Conservation (phyloP, 257 asterid species). For the Solanum megistacrolobum region DNA sequence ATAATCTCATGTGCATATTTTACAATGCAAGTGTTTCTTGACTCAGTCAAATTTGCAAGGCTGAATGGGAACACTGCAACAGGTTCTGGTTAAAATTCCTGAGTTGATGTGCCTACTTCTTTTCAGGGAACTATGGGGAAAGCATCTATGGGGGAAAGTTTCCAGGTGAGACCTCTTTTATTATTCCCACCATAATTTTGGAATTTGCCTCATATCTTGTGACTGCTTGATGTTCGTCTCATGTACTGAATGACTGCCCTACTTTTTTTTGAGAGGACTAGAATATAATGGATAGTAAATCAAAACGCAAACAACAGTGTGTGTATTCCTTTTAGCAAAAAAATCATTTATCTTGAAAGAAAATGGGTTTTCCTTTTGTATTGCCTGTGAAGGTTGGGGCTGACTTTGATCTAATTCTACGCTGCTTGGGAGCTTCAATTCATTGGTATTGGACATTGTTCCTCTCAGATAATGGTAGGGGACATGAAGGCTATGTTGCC, state of each 20-base stretch:
- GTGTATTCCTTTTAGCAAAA: constrained; percentile 27
- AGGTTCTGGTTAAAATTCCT: neutral
- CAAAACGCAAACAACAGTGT: constrained; percentile 7
- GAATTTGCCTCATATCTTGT: neutral
- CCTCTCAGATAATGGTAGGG: constrained; percentile 83
- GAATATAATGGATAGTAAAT: neutral
- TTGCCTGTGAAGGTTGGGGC: constrained; percentile 92
- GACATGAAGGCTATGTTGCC: constrained; percentile 36
- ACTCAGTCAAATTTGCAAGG: neutral
- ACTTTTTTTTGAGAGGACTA: neutral
- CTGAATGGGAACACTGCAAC: neutral
- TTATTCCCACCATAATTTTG: neutral
- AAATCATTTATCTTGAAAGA: constrained; percentile 53
- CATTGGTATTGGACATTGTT: constrained; percentile 75
- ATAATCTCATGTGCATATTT: neutral
- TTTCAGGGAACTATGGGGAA: constrained; percentile 82
- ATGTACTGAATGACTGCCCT: neutral
- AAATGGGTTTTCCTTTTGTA: constrained; percentile 62
- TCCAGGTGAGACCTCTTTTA: constrained; percentile 58
- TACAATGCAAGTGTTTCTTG: neutral
- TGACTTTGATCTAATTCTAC: constrained; percentile 71
- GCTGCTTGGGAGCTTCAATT: constrained; percentile 93
- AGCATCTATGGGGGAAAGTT: constrained; percentile 74
- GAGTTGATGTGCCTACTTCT: constrained; percentile 3
- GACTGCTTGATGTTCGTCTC: neutral